Evolutionary conservation across 2,329 filamentous ascomycete species (phyloP), one percentile per base, ranked within the genome.

Genomic region (Scytalidium sp.): DNA sequence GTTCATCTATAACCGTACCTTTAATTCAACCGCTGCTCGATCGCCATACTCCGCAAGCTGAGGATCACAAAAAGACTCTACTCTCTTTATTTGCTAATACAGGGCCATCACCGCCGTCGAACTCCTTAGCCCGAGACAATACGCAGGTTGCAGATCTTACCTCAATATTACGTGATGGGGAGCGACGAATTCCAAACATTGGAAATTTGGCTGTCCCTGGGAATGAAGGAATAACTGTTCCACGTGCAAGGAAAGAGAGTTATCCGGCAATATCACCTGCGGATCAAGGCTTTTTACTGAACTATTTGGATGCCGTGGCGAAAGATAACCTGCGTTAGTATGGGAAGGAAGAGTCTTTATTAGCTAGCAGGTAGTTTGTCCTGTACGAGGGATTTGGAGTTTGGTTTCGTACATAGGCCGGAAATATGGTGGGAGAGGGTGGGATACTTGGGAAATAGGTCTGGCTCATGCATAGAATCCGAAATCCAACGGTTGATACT

Each of bases 251-350:
- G 13, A 36, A 15, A n/a, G 32, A 36, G 5, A 79, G 75, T 53
- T 72, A 78, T 60, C 74, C 75, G 25, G 73, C 79, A 11, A 82
- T 84, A 41, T 87, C 85, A 3, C 80, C 87, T 0, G 85, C 82
- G 0, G 85, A 94, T 58, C 85, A 88, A 63, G 84, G 77, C 15
- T 94, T 94, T 60, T 70, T 95, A 63, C 74, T 94, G 46, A 85
- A 81, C 9, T 94, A 90, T 63, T 70, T 95, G 60, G 81, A 89
- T 55, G 74, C 74, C 50, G 55, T 65, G 43, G 57, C 62, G 36
- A 65, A 52, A 27, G 46, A 50, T 17, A 55, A 36, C 44, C 41
- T 42, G 13, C 36, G 21, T 41, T 23, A n/a, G 17, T 36, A n/a
- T 36, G 5, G 32, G 32, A 36, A 36, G 15, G 7, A 15, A 15